Conservation (phyloP, 2,329 filamentous ascomycete genomes). For the Xenosphaeropsis pyriputrescens region DNA sequence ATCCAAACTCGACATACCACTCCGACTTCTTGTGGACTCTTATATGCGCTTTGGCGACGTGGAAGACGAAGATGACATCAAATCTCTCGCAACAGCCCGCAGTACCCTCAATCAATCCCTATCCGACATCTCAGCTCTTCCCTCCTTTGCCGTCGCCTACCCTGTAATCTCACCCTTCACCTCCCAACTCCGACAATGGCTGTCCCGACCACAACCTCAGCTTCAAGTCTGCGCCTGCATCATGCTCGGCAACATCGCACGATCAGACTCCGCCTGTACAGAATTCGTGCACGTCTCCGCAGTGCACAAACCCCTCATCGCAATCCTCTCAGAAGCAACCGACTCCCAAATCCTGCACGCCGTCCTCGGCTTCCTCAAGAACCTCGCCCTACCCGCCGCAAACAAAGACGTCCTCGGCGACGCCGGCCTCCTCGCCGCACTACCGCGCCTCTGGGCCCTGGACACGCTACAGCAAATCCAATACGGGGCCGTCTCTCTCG, state of each 20-base stretch:
- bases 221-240: conserved; percentile 45
- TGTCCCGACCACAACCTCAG: conserved; percentile 22
- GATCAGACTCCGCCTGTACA: conserved; percentile 37
- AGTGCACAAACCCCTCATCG: conserved; percentile 27
- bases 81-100: conserved; percentile 32
- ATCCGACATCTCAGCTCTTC: conserved; percentile 33
- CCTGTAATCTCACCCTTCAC: conserved; percentile 27
- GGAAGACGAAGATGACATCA: conserved; percentile 27
- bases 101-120: conserved; percentile 33
- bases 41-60: conserved; percentile 25
- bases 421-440: conserved; percentile 28
- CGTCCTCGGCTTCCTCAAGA: conserved; percentile 45
- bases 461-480: conserved; percentile 41
- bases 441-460: conserved; percentile 38
- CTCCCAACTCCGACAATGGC: conserved; percentile 30
- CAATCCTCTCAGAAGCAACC: conserved; percentile 25
- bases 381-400: conserved; percentile 39
- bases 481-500: conserved; percentile 42
- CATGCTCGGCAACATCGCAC: conserved; percentile 44
- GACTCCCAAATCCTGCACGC: conserved; percentile 40
- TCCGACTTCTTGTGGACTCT: conserved; percentile 31
- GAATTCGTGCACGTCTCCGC: conserved; percentile 32
- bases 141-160: conserved; percentile 27
- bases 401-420: conserved; percentile 38
- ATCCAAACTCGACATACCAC: conserved; percentile 23